phyloP scores from a whole-genome alignment of 2,329 filamentous ascomycete species.

The Beauveria sp. region DNA sequence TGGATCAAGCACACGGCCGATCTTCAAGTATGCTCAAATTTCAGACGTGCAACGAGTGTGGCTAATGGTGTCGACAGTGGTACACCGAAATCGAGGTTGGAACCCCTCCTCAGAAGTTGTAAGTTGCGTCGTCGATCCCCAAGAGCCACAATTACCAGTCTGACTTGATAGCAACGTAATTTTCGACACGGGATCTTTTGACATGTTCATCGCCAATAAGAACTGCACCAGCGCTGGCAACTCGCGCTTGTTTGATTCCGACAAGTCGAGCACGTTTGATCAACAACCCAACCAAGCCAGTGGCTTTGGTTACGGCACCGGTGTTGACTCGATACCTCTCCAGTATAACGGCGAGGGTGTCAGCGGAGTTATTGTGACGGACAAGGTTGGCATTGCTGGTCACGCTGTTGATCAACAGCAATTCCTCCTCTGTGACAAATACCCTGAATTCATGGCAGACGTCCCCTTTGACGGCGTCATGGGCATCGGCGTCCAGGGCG shows the following conservation, averaged over 20 bases:
- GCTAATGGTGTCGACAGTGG: conserved; percentile 7
- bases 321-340: conserved; percentile 22
- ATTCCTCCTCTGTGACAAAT: conserved; percentile 24
- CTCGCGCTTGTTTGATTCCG: conserved; percentile 20
- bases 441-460: conserved; percentile 19
- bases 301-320: conserved; percentile 19
- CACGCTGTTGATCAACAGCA: conserved; percentile 18
- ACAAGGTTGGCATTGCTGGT: conserved; percentile 21
- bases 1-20: conserved; percentile 9
- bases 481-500: conserved; percentile 19
- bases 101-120: conserved; percentile 21
- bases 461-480: conserved; percentile 26
- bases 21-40: background rate
- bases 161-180: conserved; percentile 20
- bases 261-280: conserved; percentile 22
- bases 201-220: conserved; percentile 21
- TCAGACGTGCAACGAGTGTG: background rate
- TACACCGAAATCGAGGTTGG: conserved; percentile 13
- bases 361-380: conserved; percentile 21
- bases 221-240: conserved; percentile 23
- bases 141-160: background rate
- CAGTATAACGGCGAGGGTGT: conserved; percentile 9
- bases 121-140: conserved; percentile 12
- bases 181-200: conserved; percentile 24
- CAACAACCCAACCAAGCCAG: conserved; percentile 14